Evolutionary conservation across 1,284 basidiomycete genomes (phyloP), one percentile per base, ranked within the genome.

Genomic region (Neolentinus lepideus): DNA sequence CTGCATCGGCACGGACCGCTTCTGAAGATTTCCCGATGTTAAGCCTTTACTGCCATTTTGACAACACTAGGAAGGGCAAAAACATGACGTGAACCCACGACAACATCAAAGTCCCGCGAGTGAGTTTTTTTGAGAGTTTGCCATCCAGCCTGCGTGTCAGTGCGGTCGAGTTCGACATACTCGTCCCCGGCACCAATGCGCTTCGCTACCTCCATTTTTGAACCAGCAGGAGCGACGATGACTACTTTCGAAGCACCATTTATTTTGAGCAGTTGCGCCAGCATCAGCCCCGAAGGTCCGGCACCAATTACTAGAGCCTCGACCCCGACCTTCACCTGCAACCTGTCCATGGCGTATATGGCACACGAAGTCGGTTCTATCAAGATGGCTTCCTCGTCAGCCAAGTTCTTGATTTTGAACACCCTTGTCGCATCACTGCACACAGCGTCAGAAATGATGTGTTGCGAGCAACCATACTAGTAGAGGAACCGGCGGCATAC

Each of bases 321-420:
- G 48, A 85, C 74, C 33, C 92, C 92, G 58, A 92, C 85, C 16
- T 84, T 78, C 26, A 88, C 83, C 57, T 90, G 90, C 8, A 43
- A 16, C 38, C 38, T 43, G 74, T 94, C 92, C 58, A 92, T 78
- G 11, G 92, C 92, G 70, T 94, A 92, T 55, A 94, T 81, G 16
- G 92, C 92, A 67, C 92, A 94, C 16, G 91, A 85, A 2, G 91
- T 88, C 19, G 91, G 92, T 68, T 94, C 92, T 55, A 94, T 74
- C 19, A 94, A 79, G 2, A 90, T 92, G 0, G 92, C 87, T 63
- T 94, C 90, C 69, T 91, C 87, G 63, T 93, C 90, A n/a, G 84
- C 79, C 47, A 94, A 77, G 71, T 93, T 92, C 64, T 86, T 70
- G 66, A 94, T 88, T 70, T 88, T 88, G 79, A 88, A 94, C 26